A percentile compares a stretch with the other conserved stretches of the same genome.
These are phyloP conservation scores for Hibiscus tridactylites DNA, from an alignment of 345 rosid species.

Conservation along the genomic window DNA sequence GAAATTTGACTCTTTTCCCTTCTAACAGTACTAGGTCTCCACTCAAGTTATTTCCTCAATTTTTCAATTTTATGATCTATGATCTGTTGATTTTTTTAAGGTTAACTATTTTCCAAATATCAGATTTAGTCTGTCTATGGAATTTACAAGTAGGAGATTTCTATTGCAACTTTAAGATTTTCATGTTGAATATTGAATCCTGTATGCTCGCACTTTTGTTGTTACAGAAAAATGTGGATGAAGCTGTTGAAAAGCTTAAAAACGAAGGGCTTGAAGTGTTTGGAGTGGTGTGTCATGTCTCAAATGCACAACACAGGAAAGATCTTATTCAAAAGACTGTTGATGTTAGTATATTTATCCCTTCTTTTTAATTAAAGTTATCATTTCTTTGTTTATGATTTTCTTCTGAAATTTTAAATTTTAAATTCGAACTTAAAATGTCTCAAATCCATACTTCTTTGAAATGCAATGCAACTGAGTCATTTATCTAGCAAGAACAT, in stretches of 20 bases:
- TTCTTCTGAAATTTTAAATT: neutral
- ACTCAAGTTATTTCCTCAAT: neutral
- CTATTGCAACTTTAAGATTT: too few relatives aligned
- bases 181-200: too few relatives aligned
- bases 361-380: neutral
- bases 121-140: neutral
- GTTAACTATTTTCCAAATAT: neutral
- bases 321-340: slow-evolving; percentile 54
- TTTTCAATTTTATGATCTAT: neutral
- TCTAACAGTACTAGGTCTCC: neutral
- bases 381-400: neutral
- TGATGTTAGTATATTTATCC: slow-evolving; percentile 32
- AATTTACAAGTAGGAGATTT: neutral
- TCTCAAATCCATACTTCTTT: neutral
- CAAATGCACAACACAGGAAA: slow-evolving; percentile 67
- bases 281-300: slow-evolving; percentile 88
- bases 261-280: slow-evolving; percentile 55
- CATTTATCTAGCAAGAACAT: neutral
- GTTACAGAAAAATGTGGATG: slow-evolving; percentile 68
- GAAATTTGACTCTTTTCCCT: neutral
- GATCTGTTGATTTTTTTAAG: neutral
- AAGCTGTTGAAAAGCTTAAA: slow-evolving; percentile 65
- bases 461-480: neutral
- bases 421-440: neutral
- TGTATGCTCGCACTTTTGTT: neutral